Evolutionary conservation across 768 basidiomycete genomes (phyloP), one percentile per base, ranked within the genome.

Genomic region (Boletus reticulatus): DNA sequence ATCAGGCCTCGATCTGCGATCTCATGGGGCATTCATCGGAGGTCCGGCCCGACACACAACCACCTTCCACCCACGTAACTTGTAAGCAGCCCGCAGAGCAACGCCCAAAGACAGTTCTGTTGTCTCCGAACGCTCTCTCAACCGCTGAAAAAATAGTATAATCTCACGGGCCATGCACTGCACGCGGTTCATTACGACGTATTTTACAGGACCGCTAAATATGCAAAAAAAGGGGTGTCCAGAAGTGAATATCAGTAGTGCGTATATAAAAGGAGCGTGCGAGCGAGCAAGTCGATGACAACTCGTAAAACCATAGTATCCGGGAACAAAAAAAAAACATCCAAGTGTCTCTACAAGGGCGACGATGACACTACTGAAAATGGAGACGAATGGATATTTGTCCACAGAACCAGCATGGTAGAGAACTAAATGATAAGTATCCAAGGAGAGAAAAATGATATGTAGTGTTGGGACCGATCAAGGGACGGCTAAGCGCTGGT

Each of bases 401-500:
- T 64, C 59, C 65, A 56, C 42, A 27, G 17, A 51, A 53, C 49
- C 46, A 50, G 53, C 46, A 48, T 31, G 12, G 55, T 32, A 48
- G 43, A 55, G 24, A 50, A 9, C 20, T 31, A 59, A 41, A 53
- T 16, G 7, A 2, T 16, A 54, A 61, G 43, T 55, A 67, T 57
- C 57, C 61, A 60, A 49, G 29, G 45, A 41, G 31, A 32, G 5
- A 17, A 22, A 43, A 14, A 4, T 14, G 16, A 13, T 24, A 12
- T n/a, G 22, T 34, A 14, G 29, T 10, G 11, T 36, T 11, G 11
- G 6, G 13, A 14, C 6, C 6, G 34, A 12, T 14, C 34, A 13
- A 36, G 13, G 13, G 34, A 36, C 29, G 8, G 6, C 76, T 75
- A 89, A 32, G 67, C 78, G 48, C 81, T 76, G 61, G 75, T 81